Conservation (phyloP, 2,329 filamentous ascomycete genomes). For the Dendrostoma leiphaemia region DNA sequence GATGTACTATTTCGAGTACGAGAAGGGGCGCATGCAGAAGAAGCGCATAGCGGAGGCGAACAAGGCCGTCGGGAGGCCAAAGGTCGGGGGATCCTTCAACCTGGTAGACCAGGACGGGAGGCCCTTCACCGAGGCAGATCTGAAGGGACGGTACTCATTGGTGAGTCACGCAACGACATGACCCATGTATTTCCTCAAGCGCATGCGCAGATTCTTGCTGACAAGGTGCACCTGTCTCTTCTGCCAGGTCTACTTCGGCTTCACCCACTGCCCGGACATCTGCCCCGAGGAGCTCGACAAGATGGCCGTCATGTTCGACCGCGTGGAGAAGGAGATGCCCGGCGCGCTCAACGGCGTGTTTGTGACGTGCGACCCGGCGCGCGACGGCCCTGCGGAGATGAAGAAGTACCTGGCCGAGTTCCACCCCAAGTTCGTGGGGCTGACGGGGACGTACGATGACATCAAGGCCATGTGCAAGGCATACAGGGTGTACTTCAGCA, state of each 20-base stretch:
- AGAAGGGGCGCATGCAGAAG: conserved; percentile 88
- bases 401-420: conserved; percentile 89
- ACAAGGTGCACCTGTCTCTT: background rate
- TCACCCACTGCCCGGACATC: conserved; percentile 97
- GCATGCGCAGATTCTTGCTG: background rate
- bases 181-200: too few species aligned
- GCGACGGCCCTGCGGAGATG: conserved; percentile 82
- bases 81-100: conserved; percentile 85
- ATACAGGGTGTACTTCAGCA: conserved; percentile 97
- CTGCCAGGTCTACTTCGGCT: conserved; percentile 88
- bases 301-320: conserved; percentile 94
- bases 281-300: conserved; percentile 99
- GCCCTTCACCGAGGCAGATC: conserved; percentile 72
- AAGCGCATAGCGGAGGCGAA: conserved; percentile 86
- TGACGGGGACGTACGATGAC: conserved; percentile 92
- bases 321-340: conserved; percentile 52
- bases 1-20: conserved; percentile 87
- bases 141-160: conserved; percentile 83
- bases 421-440: conserved; percentile 78
- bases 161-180: conserved; percentile 43
- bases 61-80: conserved; percentile 89
- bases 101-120: conserved; percentile 80
- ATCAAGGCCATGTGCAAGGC: conserved; percentile 93
- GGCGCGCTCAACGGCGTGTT: conserved; percentile 73
- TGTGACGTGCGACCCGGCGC: conserved; percentile 90